These are phyloP conservation scores for Herpetomonas tarakana DNA, from an alignment of 208 protist species.

Conservation along the genomic window DNA sequence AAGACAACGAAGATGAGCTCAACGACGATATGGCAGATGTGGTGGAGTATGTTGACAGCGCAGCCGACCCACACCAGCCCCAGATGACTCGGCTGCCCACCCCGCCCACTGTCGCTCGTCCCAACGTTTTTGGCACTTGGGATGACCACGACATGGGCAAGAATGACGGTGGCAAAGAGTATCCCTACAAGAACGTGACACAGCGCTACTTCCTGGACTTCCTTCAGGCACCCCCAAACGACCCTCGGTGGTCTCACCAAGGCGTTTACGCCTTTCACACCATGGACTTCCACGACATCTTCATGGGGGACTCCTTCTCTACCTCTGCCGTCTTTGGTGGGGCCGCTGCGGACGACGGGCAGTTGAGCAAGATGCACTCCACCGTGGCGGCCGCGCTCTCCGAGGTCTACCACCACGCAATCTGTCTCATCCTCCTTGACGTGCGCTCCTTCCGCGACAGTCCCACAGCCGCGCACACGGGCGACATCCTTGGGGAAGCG, in stretches of 20 bases:
- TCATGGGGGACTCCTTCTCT: background rate
- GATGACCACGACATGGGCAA: constrained; percentile 90
- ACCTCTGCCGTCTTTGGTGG: background rate
- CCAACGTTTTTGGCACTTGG: constrained; percentile 71
- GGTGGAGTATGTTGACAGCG: too few relatives aligned
- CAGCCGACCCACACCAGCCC: too few relatives aligned
- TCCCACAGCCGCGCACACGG: constrained; percentile 34
- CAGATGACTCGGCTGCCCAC: too few relatives aligned
- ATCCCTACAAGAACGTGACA: constrained; percentile 41
- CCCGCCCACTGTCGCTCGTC: background rate
- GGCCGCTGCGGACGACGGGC: background rate
- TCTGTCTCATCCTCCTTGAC: constrained; percentile 80
- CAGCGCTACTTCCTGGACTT: constrained; percentile 81
- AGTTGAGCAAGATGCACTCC: background rate
- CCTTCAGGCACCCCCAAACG: constrained; percentile 33
- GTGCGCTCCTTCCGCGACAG: constrained; percentile 73
- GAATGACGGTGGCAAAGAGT: constrained; percentile 82
- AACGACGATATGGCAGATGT: too few relatives aligned
- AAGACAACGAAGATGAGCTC: background rate
- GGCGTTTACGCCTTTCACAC: constrained; percentile 68
- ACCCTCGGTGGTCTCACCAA: constrained; percentile 41
- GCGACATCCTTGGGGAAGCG: constrained; percentile 71
- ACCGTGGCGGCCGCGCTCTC: constrained; percentile 9
- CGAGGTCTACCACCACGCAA: constrained; percentile 43
- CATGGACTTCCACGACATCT: constrained; percentile 39